Evolutionary conservation across 1,284 basidiomycete genomes (phyloP).

Genomic region (Caloboletus inedulis): DNA sequence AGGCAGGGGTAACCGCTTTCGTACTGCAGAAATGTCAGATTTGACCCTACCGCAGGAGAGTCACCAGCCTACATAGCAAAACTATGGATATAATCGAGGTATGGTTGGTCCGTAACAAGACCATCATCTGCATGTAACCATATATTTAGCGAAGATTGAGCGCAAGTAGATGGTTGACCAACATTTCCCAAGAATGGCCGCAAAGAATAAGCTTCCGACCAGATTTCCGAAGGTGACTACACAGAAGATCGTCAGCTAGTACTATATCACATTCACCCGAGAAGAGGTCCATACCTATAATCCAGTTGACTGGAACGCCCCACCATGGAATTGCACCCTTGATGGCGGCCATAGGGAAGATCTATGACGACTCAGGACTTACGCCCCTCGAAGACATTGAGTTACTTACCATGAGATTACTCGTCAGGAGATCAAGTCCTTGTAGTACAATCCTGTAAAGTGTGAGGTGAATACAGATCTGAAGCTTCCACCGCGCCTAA

Average conservation of each 20-base stretch:
- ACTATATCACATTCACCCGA: background rate
- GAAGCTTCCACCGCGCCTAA: background rate
- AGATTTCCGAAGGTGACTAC: slow-evolving; percentile 72
- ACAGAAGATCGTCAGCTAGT: slow-evolving; percentile 1
- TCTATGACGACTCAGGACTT: slow-evolving; percentile 35
- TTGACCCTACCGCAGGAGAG: background rate
- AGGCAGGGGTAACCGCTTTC: slow-evolving; percentile 62
- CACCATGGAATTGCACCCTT: slow-evolving; percentile 66
- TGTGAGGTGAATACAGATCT: background rate
- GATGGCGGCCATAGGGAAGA: slow-evolving; percentile 64
- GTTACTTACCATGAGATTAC: slow-evolving; percentile 66
- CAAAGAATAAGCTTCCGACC: slow-evolving; percentile 69
- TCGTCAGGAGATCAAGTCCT: slow-evolving; percentile 67
- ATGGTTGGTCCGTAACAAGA: slow-evolving; percentile 56
- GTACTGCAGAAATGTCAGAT: slow-evolving; percentile 37
- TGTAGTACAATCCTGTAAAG: slow-evolving; percentile 64
- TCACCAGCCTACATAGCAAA: slow-evolving; percentile 48
- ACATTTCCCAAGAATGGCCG: slow-evolving; percentile 65
- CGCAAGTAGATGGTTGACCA: slow-evolving; percentile 20
- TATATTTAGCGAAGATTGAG: background rate
- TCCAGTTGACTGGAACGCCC: slow-evolving; percentile 63
- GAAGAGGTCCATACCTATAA: slow-evolving; percentile 45
- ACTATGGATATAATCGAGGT: slow-evolving; percentile 47
- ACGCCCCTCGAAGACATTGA: background rate
- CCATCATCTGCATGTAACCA: slow-evolving; percentile 45